Evolutionary conservation across 1,139 yeast genomes (phyloP).

Genomic region (Pneumocystis wakefieldiae): DNA sequence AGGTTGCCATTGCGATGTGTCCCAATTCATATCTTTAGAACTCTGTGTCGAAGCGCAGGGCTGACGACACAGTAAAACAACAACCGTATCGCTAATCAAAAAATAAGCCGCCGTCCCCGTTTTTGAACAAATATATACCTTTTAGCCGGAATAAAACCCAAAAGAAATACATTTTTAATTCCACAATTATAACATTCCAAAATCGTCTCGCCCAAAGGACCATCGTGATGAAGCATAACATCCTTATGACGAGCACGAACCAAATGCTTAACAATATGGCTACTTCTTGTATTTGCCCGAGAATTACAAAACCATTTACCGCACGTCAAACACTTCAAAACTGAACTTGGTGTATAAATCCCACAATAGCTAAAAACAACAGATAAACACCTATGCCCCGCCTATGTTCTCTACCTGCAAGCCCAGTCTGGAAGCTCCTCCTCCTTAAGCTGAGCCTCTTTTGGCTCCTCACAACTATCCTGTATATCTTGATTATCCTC

Average conservation of each 20-base stretch:
- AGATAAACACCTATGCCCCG: background rate
- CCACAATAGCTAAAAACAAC: slow-evolving; percentile 44
- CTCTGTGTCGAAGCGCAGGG: slow-evolving; percentile 63
- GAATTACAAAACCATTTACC: slow-evolving; percentile 85
- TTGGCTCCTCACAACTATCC: background rate
- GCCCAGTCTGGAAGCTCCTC: background rate
- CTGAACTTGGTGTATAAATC: slow-evolving; percentile 46
- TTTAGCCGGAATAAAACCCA: slow-evolving; percentile 82
- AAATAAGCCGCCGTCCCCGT: too few relatives aligned
- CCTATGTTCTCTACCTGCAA: background rate
- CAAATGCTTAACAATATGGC: slow-evolving; percentile 78
- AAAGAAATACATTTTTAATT: slow-evolving; percentile 56
- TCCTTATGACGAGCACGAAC: slow-evolving; percentile 63
- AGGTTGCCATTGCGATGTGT: slow-evolving; percentile 76
- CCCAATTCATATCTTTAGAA: slow-evolving; percentile 47
- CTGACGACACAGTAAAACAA: slow-evolving; percentile 71
- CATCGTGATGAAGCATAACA: slow-evolving; percentile 62
- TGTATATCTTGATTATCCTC: background rate
- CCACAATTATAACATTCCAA: slow-evolving; percentile 91
- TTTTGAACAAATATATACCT: background rate
- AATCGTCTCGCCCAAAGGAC: slow-evolving; percentile 71
- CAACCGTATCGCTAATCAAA: slow-evolving; percentile 19
- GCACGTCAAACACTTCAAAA: slow-evolving; percentile 66
- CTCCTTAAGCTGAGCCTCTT: background rate
- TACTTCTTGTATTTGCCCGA: slow-evolving; percentile 44